phyloP scores from a whole-genome alignment of 2,329 filamentous ascomycete genomes.

The Clarireedia monteithiana region DNA sequence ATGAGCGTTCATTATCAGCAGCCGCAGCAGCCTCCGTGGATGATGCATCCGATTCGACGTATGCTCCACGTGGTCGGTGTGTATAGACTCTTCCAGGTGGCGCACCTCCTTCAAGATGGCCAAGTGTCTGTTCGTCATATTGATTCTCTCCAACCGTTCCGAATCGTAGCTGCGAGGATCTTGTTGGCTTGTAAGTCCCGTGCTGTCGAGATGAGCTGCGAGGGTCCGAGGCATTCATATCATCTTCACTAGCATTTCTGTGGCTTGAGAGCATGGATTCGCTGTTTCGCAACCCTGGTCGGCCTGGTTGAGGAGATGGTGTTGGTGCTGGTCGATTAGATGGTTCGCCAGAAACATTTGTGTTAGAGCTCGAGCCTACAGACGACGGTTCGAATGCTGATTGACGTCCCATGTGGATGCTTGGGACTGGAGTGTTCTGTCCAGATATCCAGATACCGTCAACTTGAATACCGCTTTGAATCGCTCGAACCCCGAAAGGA shows the following conservation, averaged over 20 bases:
- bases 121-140: slow-evolving; percentile 23
- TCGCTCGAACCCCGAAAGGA: slow-evolving; percentile 78
- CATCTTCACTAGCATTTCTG: slow-evolving; percentile 6
- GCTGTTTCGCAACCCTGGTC: not conserved
- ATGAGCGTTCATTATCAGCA: slow-evolving; percentile 27
- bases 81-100: slow-evolving; percentile 14
- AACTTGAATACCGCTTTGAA: slow-evolving; percentile 75
- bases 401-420: slow-evolving; percentile 12
- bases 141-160: slow-evolving; percentile 21
- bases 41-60: slow-evolving; percentile 16
- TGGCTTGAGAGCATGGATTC: slow-evolving; percentile 4
- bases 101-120: slow-evolving; percentile 20
- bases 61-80: slow-evolving; percentile 15
- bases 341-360: not conserved
- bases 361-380: not conserved
- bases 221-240: not conserved
- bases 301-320: not conserved
- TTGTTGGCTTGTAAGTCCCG: slow-evolving; percentile 28
- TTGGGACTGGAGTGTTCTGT: slow-evolving; percentile 21
- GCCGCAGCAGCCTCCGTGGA: slow-evolving; percentile 16
- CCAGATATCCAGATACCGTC: slow-evolving; percentile 70
- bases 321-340: not conserved
- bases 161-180: slow-evolving; percentile 29
- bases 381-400: slow-evolving; percentile 10
- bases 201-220: slow-evolving; percentile 9